Conservation (phyloP, 2,329 filamentous ascomycete species). For the Fusarium sp. region DNA sequence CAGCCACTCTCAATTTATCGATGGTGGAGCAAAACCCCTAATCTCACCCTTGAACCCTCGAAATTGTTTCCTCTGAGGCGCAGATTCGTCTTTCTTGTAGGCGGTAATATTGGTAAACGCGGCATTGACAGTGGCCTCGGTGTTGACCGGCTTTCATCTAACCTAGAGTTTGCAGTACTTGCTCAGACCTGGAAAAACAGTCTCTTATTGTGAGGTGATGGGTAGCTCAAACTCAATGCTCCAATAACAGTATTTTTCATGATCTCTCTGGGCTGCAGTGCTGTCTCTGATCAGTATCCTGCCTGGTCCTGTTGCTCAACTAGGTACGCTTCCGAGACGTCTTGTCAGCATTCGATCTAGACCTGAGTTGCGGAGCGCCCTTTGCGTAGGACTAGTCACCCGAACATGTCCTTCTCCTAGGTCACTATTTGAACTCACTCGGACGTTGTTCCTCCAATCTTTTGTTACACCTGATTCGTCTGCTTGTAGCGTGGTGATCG, state of each 20-base stretch:
- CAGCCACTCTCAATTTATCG: background rate
- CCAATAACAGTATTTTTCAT: background rate
- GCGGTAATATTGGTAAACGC: too few relatives aligned
- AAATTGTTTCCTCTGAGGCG: too few relatives aligned
- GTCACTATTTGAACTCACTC: too few relatives aligned
- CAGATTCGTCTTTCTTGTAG: background rate
- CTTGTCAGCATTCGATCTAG: too few relatives aligned
- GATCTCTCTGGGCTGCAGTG: background rate
- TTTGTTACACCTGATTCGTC: background rate
- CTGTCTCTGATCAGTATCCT: background rate
- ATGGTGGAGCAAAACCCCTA: background rate
- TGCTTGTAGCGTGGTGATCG: background rate
- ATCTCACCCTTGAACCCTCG: background rate
- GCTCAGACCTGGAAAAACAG: background rate
- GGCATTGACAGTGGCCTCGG: background rate
- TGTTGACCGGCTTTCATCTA: background rate
- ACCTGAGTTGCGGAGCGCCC: too few relatives aligned
- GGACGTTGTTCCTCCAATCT: background rate
- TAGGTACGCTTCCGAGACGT: too few relatives aligned
- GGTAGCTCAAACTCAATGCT: background rate
- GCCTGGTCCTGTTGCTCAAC: background rate
- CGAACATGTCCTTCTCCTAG: too few relatives aligned
- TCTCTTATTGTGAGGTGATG: background rate
- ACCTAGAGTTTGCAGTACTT: background rate
- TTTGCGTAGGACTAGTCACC: too few relatives aligned